These are phyloP conservation scores for Flaveria ramosissima DNA, from an alignment of 129 eudicot species.

Conservation along the genomic window DNA sequence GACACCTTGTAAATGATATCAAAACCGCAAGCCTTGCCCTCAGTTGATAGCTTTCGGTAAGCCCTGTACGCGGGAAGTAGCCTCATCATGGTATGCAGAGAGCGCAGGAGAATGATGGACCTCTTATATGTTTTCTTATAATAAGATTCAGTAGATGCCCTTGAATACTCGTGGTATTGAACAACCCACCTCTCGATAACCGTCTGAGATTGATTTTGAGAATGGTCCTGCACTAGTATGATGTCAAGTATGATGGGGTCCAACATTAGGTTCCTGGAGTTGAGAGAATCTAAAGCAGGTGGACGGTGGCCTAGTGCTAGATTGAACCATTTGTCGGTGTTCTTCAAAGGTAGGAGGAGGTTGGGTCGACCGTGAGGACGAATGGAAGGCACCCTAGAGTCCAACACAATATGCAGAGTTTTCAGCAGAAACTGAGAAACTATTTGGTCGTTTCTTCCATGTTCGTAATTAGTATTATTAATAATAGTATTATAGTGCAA, in stretches of 20 bases:
- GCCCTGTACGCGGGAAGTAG: conserved; percentile 89
- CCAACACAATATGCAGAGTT: conserved; percentile 78
- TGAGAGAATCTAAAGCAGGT: conserved; percentile 66
- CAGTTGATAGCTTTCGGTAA: conserved; percentile 55
- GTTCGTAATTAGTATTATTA: conserved; percentile 46
- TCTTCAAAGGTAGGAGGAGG: conserved; percentile 37
- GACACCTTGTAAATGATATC: conserved; percentile 81
- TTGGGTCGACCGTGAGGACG: conserved; percentile 44
- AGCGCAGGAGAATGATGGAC: conserved; percentile 76
- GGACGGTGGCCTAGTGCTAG: conserved; percentile 85
- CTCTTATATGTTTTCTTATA: conserved; percentile 82
- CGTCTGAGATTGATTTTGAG: conserved; percentile 46
- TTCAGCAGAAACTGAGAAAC: conserved; percentile 81
- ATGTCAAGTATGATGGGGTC: conserved; percentile 94
- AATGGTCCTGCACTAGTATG: conserved; percentile 63
- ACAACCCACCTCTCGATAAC: conserved; percentile 96
- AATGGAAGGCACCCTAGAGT: conserved; percentile 81
- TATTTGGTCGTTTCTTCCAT: conserved; percentile 78
- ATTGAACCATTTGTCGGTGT: conserved; percentile 91
- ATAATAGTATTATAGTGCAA: conserved; percentile 45
- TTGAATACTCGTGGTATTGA: conserved; percentile 67
- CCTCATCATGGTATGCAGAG: conserved; percentile 74
- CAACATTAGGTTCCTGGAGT: conserved; percentile 64
- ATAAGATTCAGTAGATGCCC: conserved; percentile 39
- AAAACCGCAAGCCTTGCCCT: conserved; percentile 51